Percentiles rank a stretch among this genome's conserved stretches.
Conservation (phyloP, 352 stramenopile species). For the Pythium monospermum region DNA sequence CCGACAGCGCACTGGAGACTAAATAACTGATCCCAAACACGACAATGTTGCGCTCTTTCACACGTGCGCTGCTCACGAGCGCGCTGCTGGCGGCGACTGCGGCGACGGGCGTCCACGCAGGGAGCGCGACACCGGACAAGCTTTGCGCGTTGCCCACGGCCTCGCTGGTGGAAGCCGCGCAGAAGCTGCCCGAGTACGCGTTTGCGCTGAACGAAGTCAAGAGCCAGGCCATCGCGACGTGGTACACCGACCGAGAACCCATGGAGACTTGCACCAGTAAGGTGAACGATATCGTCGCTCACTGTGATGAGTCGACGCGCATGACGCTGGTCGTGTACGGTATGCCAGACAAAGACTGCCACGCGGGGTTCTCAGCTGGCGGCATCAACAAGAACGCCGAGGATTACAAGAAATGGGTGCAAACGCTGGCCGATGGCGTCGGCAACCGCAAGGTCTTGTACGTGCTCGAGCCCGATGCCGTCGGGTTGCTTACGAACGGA, state of each 20-base stretch:
- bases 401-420: slow-evolving; percentile 44
- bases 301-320: slow-evolving; percentile 34
- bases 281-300: slow-evolving; percentile 20
- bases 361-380: slow-evolving; percentile 39
- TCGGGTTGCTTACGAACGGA: slow-evolving; percentile 43
- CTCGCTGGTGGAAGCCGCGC: slow-evolving; percentile 40
- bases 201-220: slow-evolving; percentile 50
- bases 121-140: slow-evolving; percentile 26
- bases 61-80: not conserved
- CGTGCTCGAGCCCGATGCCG: slow-evolving; percentile 63
- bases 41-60: slow-evolving; percentile 15
- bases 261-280: slow-evolving; percentile 34
- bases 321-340: slow-evolving; percentile 64
- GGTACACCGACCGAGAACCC: slow-evolving; percentile 50
- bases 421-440: slow-evolving; percentile 34
- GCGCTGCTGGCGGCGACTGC: slow-evolving; percentile 1
- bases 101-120: not conserved
- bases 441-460: slow-evolving; percentile 57
- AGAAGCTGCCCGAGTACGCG: slow-evolving; percentile 29
- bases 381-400: slow-evolving; percentile 35
- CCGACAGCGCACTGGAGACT: not conserved
- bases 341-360: slow-evolving; percentile 69
- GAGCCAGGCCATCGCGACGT: slow-evolving; percentile 54
- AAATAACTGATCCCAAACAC: not conserved
- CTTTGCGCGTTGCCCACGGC: slow-evolving; percentile 45